These are phyloP conservation scores for Sugiyamaella japonica DNA, from an alignment of 1,139 yeast species.

Conservation along the genomic window DNA sequence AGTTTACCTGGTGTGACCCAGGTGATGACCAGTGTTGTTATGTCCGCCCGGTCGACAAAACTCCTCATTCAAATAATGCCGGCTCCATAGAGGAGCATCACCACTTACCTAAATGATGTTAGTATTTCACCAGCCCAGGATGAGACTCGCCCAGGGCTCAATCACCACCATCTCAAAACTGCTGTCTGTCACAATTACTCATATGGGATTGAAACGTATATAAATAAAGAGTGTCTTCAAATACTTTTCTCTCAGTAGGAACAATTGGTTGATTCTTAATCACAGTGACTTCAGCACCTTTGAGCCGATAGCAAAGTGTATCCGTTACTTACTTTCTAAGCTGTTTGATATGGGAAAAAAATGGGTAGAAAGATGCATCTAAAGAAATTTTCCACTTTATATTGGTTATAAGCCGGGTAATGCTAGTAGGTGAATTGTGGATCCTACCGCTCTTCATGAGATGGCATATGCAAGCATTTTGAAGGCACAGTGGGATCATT, in stretches of 20 bases:
- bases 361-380: background rate
- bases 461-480: too few relatives aligned
- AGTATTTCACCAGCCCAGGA: conserved; percentile 3
- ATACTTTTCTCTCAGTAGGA: conserved; percentile 25
- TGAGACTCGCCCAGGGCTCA: too few relatives aligned
- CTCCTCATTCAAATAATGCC: conserved; percentile 22
- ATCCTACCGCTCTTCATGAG: too few relatives aligned
- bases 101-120: conserved; percentile 12
- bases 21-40: conserved; percentile 15
- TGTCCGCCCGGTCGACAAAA: conserved; percentile 32
- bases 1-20: conserved; percentile 12
- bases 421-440: too few relatives aligned
- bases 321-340: background rate
- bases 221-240: conserved; percentile 19
- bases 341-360: background rate
- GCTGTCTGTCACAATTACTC: conserved; percentile 16
- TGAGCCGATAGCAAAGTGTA: background rate
- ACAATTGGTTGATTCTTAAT: conserved; percentile 27
- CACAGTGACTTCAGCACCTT: conserved; percentile 14
- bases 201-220: conserved; percentile 25
- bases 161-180: background rate
- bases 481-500: too few relatives aligned
- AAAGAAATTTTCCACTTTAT: background rate
- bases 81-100: background rate
- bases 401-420: background rate